phyloP scores from a whole-genome alignment of 352 stramenopile species.

The Globisporangium viniferum region DNA sequence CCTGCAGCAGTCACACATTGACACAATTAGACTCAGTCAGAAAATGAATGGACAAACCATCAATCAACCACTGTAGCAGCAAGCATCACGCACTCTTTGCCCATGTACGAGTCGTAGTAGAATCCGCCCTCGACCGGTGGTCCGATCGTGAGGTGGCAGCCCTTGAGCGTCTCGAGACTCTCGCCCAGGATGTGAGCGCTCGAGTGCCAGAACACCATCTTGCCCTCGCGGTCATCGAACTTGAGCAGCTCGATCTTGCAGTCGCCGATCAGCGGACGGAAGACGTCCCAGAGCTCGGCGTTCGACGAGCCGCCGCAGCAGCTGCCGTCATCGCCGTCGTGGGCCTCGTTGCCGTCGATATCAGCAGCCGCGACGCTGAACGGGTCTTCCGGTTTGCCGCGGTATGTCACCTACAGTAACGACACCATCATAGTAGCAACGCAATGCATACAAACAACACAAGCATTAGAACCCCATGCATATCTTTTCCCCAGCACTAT shows the following conservation, averaged over 20 bases:
- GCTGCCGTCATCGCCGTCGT: constrained; percentile 50
- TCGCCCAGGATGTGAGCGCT: constrained; percentile 97
- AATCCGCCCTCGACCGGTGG: constrained; percentile 96
- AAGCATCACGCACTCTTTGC: constrained; percentile 42
- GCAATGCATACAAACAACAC: not conserved
- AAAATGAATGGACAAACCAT: not conserved
- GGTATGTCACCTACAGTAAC: constrained; percentile 79
- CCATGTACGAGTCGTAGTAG: constrained; percentile 99
- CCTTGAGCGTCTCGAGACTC: constrained; percentile 96
- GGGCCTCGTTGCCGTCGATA: constrained; percentile 83
- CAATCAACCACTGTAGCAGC: not conserved
- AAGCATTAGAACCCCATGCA: not conserved
- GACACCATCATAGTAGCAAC: not conserved
- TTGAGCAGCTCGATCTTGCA: constrained; percentile 97
- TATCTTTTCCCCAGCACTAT: not conserved
- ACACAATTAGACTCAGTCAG: not conserved
- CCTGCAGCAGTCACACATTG: constrained; percentile 18
- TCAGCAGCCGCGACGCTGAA: constrained; percentile 81
- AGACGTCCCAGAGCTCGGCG: constrained; percentile 96
- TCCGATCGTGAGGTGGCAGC: constrained; percentile 96
- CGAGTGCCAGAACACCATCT: constrained; percentile 98
- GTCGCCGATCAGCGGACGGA: constrained; percentile 94
- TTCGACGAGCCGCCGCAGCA: constrained; percentile 54
- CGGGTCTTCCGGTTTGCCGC: constrained; percentile 59
- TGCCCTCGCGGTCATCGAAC: constrained; percentile 96